Conservation (phyloP, 768 basidiomycete species). For the Suillus placidus region DNA sequence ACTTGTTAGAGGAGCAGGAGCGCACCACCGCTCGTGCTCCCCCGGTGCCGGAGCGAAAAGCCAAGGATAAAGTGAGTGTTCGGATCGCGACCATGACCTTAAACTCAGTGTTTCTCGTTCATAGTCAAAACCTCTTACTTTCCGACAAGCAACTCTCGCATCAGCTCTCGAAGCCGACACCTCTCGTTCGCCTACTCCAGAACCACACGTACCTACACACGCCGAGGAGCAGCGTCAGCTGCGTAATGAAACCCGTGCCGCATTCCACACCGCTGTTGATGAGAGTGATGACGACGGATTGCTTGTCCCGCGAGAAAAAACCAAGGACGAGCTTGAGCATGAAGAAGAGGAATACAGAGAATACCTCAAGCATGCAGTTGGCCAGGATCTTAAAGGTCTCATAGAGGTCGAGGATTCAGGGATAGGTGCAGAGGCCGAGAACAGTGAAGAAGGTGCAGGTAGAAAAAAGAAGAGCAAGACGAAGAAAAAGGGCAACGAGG, state of each 20-base stretch:
- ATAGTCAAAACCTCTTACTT: conserved; percentile 71
- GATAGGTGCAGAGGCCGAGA: conserved; percentile 20
- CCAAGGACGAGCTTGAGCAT: conserved; percentile 69
- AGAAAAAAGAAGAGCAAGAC: conserved; percentile 31
- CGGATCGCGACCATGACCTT: not conserved
- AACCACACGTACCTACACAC: conserved; percentile 62
- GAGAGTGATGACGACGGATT: conserved; percentile 60
- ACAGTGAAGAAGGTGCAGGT: conserved; percentile 33
- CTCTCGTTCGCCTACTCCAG: conserved; percentile 61
- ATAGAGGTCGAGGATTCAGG: conserved; percentile 52
- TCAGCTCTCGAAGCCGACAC: conserved; percentile 51
- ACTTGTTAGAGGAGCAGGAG: conserved; percentile 64
- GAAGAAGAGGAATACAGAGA: conserved; percentile 87
- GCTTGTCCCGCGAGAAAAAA: conserved; percentile 74
- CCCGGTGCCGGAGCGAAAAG: conserved; percentile 25
- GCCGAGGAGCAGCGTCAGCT: conserved; percentile 76
- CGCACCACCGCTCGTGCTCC: conserved; percentile 36
- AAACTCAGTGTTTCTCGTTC: conserved; percentile 8
- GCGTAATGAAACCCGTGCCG: conserved; percentile 80
- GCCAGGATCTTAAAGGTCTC: conserved; percentile 68
- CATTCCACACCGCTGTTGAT: conserved; percentile 61
- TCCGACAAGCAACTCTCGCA: conserved; percentile 73
- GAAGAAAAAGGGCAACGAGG: conserved; percentile 38
- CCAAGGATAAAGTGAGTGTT: conserved; percentile 54
- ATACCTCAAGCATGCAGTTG: conserved; percentile 83